Base-by-base conservation (phyloP, 768 basidiomycete genomes). In the Tylopilus subfusipes region DNA sequence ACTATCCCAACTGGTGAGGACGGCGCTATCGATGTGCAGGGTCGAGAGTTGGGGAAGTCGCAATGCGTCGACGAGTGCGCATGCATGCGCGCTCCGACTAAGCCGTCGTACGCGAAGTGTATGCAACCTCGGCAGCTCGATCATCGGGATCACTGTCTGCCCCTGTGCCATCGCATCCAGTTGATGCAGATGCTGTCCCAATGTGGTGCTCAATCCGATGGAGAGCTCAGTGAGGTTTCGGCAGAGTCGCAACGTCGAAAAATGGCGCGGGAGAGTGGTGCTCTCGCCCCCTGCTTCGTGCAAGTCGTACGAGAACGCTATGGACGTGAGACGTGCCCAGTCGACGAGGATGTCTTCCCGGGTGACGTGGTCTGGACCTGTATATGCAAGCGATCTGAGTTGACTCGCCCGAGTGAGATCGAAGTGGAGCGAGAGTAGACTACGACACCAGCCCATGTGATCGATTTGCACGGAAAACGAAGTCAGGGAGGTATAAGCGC, bases 401-500 rank as follows among this genome's bases (percentile, higher is more conserved):
- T 12, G 59, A 13, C 3, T 45, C 1, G 66, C 64, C 16, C 46
- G 55, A 0, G 50, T 18, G 25, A 68, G 62, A 44, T 68, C 64
- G 22, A 68, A 55, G 19, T 14, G 22, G 21, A 66, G 47, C n/a
- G 62, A 64, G 31, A 58, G 52, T 14, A 58, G 54, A 24, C 62
- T 56, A 25, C 58, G 52, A 19, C 63, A 62, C 66, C 66, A 66
- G 21, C 64, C 64, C 63, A 67, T 66, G 46, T 68, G 66, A 27
- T 67, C 66, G 24, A 58, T 53, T 25, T 66, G 67, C 4, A 62
- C 48, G 16, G 66, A 57, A 36, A 68, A 59, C 24, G 64, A 60
- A 6, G 55, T 31, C 21, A 68, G 62, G 4, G 66, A 58, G 0
- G 64, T 55, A 25, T 66, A 66, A 0, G 53, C 50, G 19, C 62